A percentile compares a stretch with the other conserved stretches of the same genome.
Conservation (phyloP, 495 filamentous ascomycete species). For the Penicillium robsamsonii region DNA sequence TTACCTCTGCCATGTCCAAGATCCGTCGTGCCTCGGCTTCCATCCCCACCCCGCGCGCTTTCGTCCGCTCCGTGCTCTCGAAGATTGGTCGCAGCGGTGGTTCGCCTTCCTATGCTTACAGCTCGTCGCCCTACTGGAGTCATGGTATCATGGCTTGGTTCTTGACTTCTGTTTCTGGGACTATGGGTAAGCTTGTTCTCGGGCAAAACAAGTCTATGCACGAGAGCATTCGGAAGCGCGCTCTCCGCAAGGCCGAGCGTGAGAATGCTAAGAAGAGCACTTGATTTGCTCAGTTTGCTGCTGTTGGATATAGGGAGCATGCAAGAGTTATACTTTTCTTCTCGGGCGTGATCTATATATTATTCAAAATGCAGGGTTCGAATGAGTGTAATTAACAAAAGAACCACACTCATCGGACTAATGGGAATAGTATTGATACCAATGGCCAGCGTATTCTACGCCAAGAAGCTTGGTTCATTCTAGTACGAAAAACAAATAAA, state of each 20-base stretch:
- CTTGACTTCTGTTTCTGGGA: constrained; percentile 66
- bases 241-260: constrained; percentile 83
- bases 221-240: constrained; percentile 79
- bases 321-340: not conserved
- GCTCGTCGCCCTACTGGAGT: constrained; percentile 88
- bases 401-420: not conserved
- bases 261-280: constrained; percentile 57
- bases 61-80: constrained; percentile 73
- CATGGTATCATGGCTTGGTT: constrained; percentile 88
- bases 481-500: not conserved
- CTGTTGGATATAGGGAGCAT: not conserved
- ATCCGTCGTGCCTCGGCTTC: constrained; percentile 70
- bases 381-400: not conserved
- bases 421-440: not conserved
- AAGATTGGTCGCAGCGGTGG: constrained; percentile 81
- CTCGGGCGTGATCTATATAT: not conserved
- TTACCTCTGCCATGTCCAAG: constrained; percentile 96
- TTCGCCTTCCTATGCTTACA: constrained; percentile 69
- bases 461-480: not conserved
- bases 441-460: not conserved
- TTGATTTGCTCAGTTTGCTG: constrained; percentile 12
- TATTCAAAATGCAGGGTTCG: not conserved
- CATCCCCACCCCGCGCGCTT: constrained; percentile 77
- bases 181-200: constrained; percentile 60
- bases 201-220: constrained; percentile 77